phyloP scores from a whole-genome alignment of 1,284 basidiomycete species.

The Apiotrichum domesticum region DNA sequence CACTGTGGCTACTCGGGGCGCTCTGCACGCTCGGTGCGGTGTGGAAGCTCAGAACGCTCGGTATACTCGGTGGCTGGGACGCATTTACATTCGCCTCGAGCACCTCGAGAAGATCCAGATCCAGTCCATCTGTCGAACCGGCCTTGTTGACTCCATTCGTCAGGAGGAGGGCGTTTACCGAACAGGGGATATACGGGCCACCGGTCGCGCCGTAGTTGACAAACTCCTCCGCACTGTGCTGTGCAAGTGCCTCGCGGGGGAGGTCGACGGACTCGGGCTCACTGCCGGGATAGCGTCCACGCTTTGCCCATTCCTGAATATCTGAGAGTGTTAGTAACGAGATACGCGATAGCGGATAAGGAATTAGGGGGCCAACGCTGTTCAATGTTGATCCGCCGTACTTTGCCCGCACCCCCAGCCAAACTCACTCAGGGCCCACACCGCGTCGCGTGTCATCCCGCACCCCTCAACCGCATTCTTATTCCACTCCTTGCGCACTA shows the following conservation, averaged over 20 bases:
- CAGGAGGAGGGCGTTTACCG: background rate
- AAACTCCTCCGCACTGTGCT: slow-evolving; percentile 1
- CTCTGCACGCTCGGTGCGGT: background rate
- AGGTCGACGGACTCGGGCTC: background rate
- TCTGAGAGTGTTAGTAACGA: background rate
- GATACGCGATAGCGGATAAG: no score
- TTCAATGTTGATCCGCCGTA: background rate
- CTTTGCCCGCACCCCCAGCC: background rate
- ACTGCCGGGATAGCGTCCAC: background rate
- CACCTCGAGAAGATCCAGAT: background rate
- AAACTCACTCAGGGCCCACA: slow-evolving; percentile 1
- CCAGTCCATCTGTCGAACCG: background rate
- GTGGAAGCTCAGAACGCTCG: no score
- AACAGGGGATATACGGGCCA: background rate
- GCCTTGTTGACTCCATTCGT: no score
- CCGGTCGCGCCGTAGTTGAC: slow-evolving; percentile 3
- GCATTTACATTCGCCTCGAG: no score
- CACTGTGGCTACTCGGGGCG: no score
- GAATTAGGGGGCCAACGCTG: no score
- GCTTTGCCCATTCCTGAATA: slow-evolving; percentile 2
- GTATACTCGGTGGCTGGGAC: no score
- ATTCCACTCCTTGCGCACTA: background rate
- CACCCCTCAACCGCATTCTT: background rate
- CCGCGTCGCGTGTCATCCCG: background rate
- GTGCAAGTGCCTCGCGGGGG: background rate